Evolutionary conservation across 768 basidiomycete genomes (phyloP).

Genomic region (Pisolithus marmoratus): DNA sequence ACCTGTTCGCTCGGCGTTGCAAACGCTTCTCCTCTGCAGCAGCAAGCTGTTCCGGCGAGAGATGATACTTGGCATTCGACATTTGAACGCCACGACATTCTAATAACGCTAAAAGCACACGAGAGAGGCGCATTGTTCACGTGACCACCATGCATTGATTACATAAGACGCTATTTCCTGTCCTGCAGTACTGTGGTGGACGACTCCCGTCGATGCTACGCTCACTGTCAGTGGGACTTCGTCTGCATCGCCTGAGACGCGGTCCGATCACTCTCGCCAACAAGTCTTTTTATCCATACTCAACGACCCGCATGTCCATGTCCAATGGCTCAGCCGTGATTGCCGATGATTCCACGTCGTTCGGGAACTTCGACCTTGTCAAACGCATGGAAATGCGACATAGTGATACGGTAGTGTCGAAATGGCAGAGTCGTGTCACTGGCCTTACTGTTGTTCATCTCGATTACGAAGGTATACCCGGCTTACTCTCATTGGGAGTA

Average conservation of each 20-base stretch:
- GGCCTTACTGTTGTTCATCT: constrained; percentile 90
- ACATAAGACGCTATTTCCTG: too few species aligned
- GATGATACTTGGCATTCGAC: constrained; percentile 15
- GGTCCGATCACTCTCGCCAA: not conserved
- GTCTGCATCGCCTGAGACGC: too few species aligned
- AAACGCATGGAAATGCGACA: constrained; percentile 72
- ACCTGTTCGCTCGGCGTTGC: constrained; percentile 43
- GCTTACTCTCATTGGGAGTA: not conserved
- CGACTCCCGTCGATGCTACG: too few species aligned
- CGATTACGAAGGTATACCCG: constrained; percentile 71
- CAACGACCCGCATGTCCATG: constrained; percentile 27
- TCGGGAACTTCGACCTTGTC: constrained; percentile 82
- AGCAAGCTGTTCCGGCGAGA: constrained; percentile 53
- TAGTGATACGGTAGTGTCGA: constrained; percentile 73
- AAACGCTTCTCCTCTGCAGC: constrained; percentile 40
- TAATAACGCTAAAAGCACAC: not conserved
- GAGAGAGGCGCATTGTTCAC: too few species aligned
- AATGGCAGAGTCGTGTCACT: constrained; percentile 82
- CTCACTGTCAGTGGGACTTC: too few species aligned
- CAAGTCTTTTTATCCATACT: constrained; percentile 6
- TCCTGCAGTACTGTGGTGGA: too few species aligned
- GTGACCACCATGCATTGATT: too few species aligned
- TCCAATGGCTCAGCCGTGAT: constrained; percentile 15
- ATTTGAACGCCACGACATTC: not conserved
- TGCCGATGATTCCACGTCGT: constrained; percentile 27